Base-by-base conservation (phyloP, 441 rosid genomes). In the Pelargonium australe region DNA sequence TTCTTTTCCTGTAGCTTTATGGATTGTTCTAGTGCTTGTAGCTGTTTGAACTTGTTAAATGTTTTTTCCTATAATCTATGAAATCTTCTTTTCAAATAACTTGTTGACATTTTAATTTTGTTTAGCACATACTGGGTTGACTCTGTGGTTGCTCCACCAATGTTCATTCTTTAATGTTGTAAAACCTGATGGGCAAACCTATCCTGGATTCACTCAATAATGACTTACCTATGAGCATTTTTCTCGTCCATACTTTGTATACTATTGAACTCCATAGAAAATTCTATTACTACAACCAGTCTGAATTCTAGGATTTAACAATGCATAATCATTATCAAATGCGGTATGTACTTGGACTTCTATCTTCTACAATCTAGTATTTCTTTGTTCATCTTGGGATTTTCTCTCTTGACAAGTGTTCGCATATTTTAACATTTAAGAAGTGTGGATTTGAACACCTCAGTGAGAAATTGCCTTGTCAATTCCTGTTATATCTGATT, bases 1-100 rank as follows among this genome's bases (percentile, higher is more conserved):
- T 60, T 65, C 44, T 47, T 44, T 20, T 73, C 63, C 63, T 70
- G 47, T 67, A 63, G 63, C 63, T 71, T 70, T 57, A n/a, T 73
- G 14, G 68, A 37, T 63, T 57, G 13, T 61, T 16, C 67, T 71
- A 31, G 34, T 9, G 31, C 63, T 19, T 58, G 31, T 17, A 55
- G 61, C n/a, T 55, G 47, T 43, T 43, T 43, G 47, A 43, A 43
- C 47, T 43, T 43, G 12, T 43, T 10, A 10, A 43, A n/a, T 13
- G 19, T 2, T 53, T 12, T 53, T 53, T 43, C 5, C 47, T 5
- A 43, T 8, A 7, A 43, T 43, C 47, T 10, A 7, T 43, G 20
- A 31, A 34, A 11, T 25, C n/a, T 19, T 64, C 13, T 37, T 63
- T 63, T 58, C 45, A 40, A 44, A 58, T 13, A 47, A 17, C 28